Conservation (phyloP, 1,284 basidiomycete genomes). For the Fomitopsis palustris region DNA sequence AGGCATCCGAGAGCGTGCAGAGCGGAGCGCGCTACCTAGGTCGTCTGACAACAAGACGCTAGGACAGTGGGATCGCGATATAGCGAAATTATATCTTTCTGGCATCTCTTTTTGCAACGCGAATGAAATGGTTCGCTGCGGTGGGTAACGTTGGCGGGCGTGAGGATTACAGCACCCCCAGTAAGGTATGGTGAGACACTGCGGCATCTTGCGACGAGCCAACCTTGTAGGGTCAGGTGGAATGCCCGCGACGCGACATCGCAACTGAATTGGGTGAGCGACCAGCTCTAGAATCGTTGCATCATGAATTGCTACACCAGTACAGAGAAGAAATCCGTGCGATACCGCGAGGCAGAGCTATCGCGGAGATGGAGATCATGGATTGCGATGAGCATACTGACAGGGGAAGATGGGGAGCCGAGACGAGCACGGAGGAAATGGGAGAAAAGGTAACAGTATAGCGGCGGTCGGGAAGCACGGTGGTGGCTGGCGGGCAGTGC, state of each 20-base stretch:
- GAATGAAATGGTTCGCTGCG: too few relatives aligned
- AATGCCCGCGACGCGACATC: conserved; percentile 3
- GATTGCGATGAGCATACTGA: neutral
- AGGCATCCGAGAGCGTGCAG: conserved; percentile 6
- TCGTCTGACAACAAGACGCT: conserved; percentile 18
- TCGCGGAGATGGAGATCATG: neutral
- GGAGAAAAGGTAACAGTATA: neutral
- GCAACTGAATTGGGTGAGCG: neutral
- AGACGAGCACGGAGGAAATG: neutral
- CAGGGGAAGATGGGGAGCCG: neutral
- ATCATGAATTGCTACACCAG: conserved; percentile 11
- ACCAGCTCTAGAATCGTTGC: conserved; percentile 14
- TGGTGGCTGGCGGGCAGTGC: neutral
- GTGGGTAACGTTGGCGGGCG: neutral
- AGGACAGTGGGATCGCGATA: conserved; percentile 6
- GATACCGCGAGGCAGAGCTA: conserved; percentile 8
- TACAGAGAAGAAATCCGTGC: conserved; percentile 9
- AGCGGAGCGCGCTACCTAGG: conserved; percentile 24
- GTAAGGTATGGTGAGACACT: conserved; percentile 12
- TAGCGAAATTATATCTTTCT: neutral
- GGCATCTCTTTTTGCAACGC: too few relatives aligned
- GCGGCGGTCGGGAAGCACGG: neutral
- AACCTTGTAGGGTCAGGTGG: conserved; percentile 18
- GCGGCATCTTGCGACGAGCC: conserved; percentile 16
- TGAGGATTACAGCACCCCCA: neutral